Base-by-base conservation (phyloP, 768 basidiomycete species). In the Tylopilus vinaceipallidus region DNA sequence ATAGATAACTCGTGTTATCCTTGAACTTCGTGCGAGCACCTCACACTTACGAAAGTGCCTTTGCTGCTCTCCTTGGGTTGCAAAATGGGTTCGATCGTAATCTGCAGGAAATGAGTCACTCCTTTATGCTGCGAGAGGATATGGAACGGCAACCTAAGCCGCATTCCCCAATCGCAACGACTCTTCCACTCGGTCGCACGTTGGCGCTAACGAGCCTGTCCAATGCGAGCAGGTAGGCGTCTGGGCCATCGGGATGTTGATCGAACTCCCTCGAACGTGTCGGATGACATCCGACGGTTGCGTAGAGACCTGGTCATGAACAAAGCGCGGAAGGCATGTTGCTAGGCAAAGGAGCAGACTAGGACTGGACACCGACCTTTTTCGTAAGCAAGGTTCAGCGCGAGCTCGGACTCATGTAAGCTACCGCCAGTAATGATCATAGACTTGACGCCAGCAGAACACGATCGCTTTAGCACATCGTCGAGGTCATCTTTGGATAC, bases 361-460 rank as follows among this genome's bases (percentile, higher is more conserved):
- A n/a, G n/a, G 13, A n/a, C 24, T 35, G 16, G 12, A 22, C 14
- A 54, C 65, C 35, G 20, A 82, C 85, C 73, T 52, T 80, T 71
- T 58, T 80, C 61, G 45, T 73, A 70, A 3, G 89, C 86, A n/a
- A 92, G 70, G 27, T 67, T 61, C 38, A 91, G 52, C 0, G 87
- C 86, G 7, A 76, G 65, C 49, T 68, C 67, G 9, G 84, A 86
- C 58, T 91, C 88, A 6, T 66, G 62, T 27, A 91, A 68, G 43
- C 81, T 85, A 2, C 83, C 83, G 0, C 90, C 89, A 2, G 90
- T 91, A 40, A 93, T 78, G 59, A 92, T 80, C 74, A 88, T 83
- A 17, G 77, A 78, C 53, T 76, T 75, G 14, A 91, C 81, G 1
- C 86, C 86, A 3, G 83, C 83, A 7, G 64, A 64, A 30, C 68